phyloP scores from a whole-genome alignment of 2,329 filamentous ascomycete genomes.

The Didymosphaeria variabile region DNA sequence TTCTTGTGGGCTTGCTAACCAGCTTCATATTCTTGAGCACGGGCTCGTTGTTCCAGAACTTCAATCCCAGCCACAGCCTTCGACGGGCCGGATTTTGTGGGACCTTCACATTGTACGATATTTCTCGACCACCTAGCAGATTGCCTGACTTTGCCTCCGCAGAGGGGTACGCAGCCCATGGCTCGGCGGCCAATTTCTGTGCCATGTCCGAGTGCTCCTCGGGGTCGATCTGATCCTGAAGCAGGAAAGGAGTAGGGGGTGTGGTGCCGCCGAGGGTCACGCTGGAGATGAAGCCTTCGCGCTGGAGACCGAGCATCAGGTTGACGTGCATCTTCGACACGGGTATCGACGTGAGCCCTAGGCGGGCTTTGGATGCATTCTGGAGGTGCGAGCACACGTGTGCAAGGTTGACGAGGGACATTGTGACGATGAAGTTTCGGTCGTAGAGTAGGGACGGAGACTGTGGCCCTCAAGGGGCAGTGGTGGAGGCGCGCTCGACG shows the following conservation, averaged over 20 bases:
- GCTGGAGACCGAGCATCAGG: slow-evolving; percentile 79
- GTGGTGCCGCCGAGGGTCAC: slow-evolving; percentile 76
- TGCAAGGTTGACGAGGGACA: slow-evolving; percentile 79
- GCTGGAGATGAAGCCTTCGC: slow-evolving; percentile 80
- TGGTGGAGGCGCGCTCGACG: slow-evolving; percentile 17
- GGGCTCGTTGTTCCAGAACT: slow-evolving; percentile 86
- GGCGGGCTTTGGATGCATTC: slow-evolving; percentile 84
- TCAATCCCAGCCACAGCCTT: slow-evolving; percentile 87
- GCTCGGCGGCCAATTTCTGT: slow-evolving; percentile 52
- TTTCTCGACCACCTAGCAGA: slow-evolving; percentile 32
- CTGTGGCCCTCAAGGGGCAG: slow-evolving; percentile 41
- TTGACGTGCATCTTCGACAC: slow-evolving; percentile 82
- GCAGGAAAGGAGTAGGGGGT: slow-evolving; percentile 54
- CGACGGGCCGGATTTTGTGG: slow-evolving; percentile 73
- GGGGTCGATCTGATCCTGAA: slow-evolving; percentile 41
- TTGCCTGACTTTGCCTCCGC: slow-evolving; percentile 13
- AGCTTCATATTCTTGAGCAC: slow-evolving; percentile 74
- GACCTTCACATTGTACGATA: slow-evolving; percentile 37
- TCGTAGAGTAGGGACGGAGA: slow-evolving; percentile 13
- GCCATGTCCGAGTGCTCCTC: slow-evolving; percentile 41
- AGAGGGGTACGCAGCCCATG: slow-evolving; percentile 45
- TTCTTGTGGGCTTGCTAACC: slow-evolving; percentile 77
- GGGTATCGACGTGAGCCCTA: slow-evolving; percentile 84
- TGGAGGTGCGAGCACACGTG: slow-evolving; percentile 90
- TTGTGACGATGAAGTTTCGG: slow-evolving; percentile 45